phyloP scores from a whole-genome alignment of 2,329 filamentous ascomycete species.

The Monosporascus sp. region DNA sequence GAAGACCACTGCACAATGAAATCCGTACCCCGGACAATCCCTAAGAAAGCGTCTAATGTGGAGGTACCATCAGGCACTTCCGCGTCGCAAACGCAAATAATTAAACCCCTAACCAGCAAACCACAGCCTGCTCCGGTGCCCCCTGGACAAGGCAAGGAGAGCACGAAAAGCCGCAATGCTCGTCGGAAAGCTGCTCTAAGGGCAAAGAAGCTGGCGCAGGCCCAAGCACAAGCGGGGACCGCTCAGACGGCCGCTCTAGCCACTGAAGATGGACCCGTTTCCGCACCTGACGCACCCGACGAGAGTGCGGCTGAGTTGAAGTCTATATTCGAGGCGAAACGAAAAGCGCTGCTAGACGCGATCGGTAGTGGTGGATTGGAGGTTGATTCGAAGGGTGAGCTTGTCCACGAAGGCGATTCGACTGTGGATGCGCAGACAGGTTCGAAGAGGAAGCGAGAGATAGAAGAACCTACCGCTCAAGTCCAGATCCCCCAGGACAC shows the following conservation, averaged over 20 bases:
- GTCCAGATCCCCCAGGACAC: constrained; percentile 3
- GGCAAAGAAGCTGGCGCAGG: constrained; percentile 20
- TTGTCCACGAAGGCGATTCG: constrained; percentile 2
- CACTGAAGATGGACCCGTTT: background rate
- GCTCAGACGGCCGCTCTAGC: background rate
- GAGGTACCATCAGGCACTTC: background rate
- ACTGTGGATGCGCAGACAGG: background rate
- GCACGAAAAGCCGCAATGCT: constrained; percentile 48
- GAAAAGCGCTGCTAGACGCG: constrained; percentile 45
- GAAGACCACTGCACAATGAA: background rate
- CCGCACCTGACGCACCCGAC: background rate
- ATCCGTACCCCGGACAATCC: background rate
- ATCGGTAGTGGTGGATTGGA: constrained; percentile 50
- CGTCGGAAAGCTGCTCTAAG: constrained; percentile 39
- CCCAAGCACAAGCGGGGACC: background rate
- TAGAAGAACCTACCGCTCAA: constrained; percentile 1
- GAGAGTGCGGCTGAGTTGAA: constrained; percentile 22
- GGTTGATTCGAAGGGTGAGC: constrained; percentile 23
- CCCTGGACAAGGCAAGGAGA: constrained; percentile 33
- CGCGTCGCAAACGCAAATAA: constrained; percentile 1
- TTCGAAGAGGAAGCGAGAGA: constrained; percentile 20
- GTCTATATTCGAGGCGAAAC: constrained; percentile 44
- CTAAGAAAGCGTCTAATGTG: background rate
- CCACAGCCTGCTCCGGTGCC: constrained; percentile 13
- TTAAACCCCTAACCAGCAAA: constrained; percentile 2